Conservation (phyloP, 192 early-diverging fungal species). For the Rhizophagus clarus region DNA sequence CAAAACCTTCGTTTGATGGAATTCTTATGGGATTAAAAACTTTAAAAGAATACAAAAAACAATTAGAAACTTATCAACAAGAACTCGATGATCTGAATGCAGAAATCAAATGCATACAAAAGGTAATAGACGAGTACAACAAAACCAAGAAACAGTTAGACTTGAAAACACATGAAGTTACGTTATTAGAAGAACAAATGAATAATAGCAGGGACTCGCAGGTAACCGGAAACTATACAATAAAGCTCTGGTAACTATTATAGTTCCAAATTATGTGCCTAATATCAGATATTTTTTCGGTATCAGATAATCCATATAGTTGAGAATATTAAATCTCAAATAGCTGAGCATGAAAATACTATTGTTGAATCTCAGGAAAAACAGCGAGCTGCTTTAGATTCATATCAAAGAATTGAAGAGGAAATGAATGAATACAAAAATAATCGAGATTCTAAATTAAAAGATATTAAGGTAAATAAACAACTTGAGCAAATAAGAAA, state of each 20-base stretch:
- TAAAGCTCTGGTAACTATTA: neutral
- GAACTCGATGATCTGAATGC: slow-evolving; percentile 53
- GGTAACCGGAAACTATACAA: slow-evolving; percentile 39
- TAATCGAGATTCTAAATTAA: slow-evolving; percentile 87
- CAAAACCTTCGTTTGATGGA: slow-evolving; percentile 71
- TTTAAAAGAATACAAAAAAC: slow-evolving; percentile 61
- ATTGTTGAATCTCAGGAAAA: slow-evolving; percentile 47
- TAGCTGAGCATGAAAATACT: slow-evolving; percentile 49
- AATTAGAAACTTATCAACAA: slow-evolving; percentile 52
- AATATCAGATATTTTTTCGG: slow-evolving; percentile 25
- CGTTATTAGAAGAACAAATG: slow-evolving; percentile 74
- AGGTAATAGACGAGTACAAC: slow-evolving; percentile 57
- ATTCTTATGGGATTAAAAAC: slow-evolving; percentile 76
- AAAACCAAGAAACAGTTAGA: slow-evolving; percentile 66
- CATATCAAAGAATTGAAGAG: slow-evolving; percentile 66
- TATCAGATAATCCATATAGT: slow-evolving; percentile 56
- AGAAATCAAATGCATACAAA: slow-evolving; percentile 58
- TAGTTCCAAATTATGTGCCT: neutral
- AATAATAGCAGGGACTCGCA: slow-evolving; percentile 74
- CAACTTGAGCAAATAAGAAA: neutral
- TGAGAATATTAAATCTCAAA: slow-evolving; percentile 55
- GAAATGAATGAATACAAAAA: slow-evolving; percentile 91
- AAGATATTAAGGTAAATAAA: slow-evolving; percentile 67
- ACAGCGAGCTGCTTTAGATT: slow-evolving; percentile 51
- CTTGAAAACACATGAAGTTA: slow-evolving; percentile 78